Percentiles rank a stretch among this genome's conserved stretches.
These are phyloP conservation scores for Coemansia umbellata DNA, from an alignment of 192 early-diverging fungal species.

Conservation along the genomic window DNA sequence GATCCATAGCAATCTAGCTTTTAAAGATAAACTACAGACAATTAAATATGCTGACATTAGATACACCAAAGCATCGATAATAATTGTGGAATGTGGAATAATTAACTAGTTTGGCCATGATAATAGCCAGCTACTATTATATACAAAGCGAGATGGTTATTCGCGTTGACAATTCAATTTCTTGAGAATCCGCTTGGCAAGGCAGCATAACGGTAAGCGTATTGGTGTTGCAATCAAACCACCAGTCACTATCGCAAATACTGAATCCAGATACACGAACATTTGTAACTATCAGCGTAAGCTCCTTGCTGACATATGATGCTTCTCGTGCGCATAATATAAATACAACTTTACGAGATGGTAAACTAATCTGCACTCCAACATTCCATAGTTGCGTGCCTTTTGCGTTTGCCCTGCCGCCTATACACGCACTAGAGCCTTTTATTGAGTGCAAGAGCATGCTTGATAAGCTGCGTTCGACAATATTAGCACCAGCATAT, in stretches of 20 bases:
- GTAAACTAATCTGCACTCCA: conserved; percentile 12
- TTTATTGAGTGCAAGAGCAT: conserved; percentile 5
- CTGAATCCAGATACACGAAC: conserved; percentile 16
- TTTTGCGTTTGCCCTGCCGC: background rate
- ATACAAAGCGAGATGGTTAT: background rate
- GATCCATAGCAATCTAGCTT: no score
- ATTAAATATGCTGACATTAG: no score
- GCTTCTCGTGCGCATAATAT: conserved; percentile 7
- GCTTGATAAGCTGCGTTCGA: conserved; percentile 27
- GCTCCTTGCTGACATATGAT: background rate
- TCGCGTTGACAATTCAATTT: background rate
- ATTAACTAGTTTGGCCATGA: no score
- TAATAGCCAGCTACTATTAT: no score
- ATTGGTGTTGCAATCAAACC: conserved; percentile 2
- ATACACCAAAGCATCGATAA: no score
- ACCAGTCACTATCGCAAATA: background rate
- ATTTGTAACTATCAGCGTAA: conserved; percentile 4
- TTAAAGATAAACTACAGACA: no score
- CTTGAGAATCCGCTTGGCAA: background rate
- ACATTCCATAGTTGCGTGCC: conserved; percentile 19
- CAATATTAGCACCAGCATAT: conserved; percentile 6
- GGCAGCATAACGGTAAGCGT: conserved; percentile 3
- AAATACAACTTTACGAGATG: conserved; percentile 4
- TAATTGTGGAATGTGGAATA: no score
- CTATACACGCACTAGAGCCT: background rate